Percentiles rank a stretch among this genome's conserved stretches.
Evolutionary conservation across 805 yeast species (phyloP).

Genomic region (Saccharomycopsis sp.): DNA sequence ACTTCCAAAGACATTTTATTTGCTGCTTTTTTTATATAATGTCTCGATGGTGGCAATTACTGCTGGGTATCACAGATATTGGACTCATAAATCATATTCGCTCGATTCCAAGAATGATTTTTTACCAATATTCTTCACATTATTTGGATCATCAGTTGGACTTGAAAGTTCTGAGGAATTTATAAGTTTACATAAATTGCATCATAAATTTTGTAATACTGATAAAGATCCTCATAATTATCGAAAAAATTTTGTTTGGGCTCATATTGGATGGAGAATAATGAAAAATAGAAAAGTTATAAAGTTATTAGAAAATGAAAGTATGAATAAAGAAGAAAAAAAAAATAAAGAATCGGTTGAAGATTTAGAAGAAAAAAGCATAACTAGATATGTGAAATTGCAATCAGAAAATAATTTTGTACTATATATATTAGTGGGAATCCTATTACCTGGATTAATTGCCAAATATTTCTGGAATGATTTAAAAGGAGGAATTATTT

Average conservation of each 20-base stretch:
- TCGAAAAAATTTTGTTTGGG: conserved; percentile 68
- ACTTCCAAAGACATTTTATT: conserved; percentile 37
- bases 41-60: conserved; percentile 64
- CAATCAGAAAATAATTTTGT: conserved; percentile 64
- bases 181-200: conserved; percentile 80
- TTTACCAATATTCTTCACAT: conserved; percentile 33
- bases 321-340: conserved; percentile 11
- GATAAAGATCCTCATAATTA: conserved; percentile 83
- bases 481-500: conserved; percentile 64
- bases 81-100: conserved; percentile 51
- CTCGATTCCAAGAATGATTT: conserved; percentile 35
- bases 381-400: conserved; percentile 43
- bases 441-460: conserved; percentile 54
- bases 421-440: conserved; percentile 39
- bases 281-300: conserved; percentile 25
- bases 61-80: conserved; percentile 75
- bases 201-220: conserved; percentile 82
- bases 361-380: background rate
- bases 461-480: conserved; percentile 66
- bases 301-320: conserved; percentile 13
- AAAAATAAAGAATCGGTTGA: background rate
- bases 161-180: conserved; percentile 70
- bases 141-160: conserved; percentile 60
- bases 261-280: conserved; percentile 85
- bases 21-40: conserved; percentile 45